Percentiles rank a stretch among this genome's conserved stretches.
phyloP scores from a whole-genome alignment of 2,329 filamentous ascomycete species.

The Elsinoe perseae region DNA sequence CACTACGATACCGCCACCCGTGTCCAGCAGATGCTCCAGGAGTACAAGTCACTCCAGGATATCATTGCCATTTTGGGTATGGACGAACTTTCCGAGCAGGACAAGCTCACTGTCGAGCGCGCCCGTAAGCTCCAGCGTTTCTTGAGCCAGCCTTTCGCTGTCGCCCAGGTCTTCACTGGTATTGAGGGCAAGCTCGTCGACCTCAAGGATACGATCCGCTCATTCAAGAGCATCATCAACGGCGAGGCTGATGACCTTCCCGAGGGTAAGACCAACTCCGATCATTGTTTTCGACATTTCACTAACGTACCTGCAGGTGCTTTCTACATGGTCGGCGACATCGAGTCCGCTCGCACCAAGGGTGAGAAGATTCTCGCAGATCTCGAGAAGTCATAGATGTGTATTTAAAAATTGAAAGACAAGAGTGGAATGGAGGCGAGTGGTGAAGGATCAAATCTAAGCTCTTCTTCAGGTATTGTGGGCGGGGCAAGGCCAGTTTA shows the following conservation, averaged over 20 bases:
- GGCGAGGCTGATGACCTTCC: conserved; percentile 95
- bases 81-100: conserved; percentile 98
- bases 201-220: conserved; percentile 94
- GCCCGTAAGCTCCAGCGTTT: conserved; percentile 99
- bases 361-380: conserved; percentile 99
- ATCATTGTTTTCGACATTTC: conserved; percentile 5
- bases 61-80: conserved; percentile 99
- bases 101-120: conserved; percentile 99
- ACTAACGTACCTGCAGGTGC: conserved; percentile 39
- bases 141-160: conserved; percentile 98
- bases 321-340: conserved; percentile 98
- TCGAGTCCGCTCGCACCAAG: conserved; percentile 87
- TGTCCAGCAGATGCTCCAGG: conserved; percentile 98
- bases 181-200: conserved; percentile 97
- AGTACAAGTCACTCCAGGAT: conserved; percentile 99
- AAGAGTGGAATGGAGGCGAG: neutral
- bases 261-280: conserved; percentile 57
- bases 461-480: neutral
- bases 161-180: conserved; percentile 75
- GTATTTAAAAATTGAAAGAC: conserved; percentile 1
- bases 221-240: conserved; percentile 93
- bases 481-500: conserved; percentile 1
- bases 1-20: conserved; percentile 93
- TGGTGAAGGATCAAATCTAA: conserved; percentile 1
- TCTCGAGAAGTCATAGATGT: conserved; percentile 49